Base-by-base conservation (phyloP, 1,139 yeast species). In the Candida sanyaensis region DNA sequence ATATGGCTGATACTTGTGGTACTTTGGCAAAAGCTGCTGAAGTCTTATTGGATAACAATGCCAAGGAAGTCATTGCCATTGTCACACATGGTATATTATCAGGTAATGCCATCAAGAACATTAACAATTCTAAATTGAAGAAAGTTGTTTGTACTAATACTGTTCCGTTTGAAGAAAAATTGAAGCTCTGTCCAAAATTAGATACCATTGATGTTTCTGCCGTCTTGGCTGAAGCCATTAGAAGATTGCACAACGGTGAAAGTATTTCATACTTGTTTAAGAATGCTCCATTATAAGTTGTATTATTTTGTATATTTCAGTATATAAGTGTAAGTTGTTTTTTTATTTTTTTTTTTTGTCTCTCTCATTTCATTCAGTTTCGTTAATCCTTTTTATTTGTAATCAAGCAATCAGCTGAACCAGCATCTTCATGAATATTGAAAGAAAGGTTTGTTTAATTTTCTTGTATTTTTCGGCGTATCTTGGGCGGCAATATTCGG, bases 1-100 rank as follows among this genome's bases (percentile, higher is more conserved):
- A 87, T 62, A 86, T 87, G 88, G 92, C 92, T 24, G 93, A 87
- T 61, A 87, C 93, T 4, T 86, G 93, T 68, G 93, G 93, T 42
- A 86, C 93, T 3, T 69, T 86, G 53, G 86, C 86, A 54, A 86
- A 86, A 60, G 93, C 93, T 1, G 86, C 90, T 7, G 88, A 85
- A 49, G 80, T 86, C 37, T 69, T 82, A 48, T 65, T 77, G 50
- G 76, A 70, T 6, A 78, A 79, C 47, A 85, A 87, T 36, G 93
- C 93, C n/a, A 77, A 81, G 51, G 81, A 83, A 56, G 93, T 86
- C 36, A 78, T 86, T 52, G 89, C 92, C 2, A 83, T 87, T 52
- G 91, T 86, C 2, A 86, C 92, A 0, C 93, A 86, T 61, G 95
- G 95, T 44, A 84, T 87, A 36, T 84, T 87, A 61, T 83, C 89